phyloP scores from a whole-genome alignment of 352 stramenopile genomes.

The Globisporangium orthogonon region DNA sequence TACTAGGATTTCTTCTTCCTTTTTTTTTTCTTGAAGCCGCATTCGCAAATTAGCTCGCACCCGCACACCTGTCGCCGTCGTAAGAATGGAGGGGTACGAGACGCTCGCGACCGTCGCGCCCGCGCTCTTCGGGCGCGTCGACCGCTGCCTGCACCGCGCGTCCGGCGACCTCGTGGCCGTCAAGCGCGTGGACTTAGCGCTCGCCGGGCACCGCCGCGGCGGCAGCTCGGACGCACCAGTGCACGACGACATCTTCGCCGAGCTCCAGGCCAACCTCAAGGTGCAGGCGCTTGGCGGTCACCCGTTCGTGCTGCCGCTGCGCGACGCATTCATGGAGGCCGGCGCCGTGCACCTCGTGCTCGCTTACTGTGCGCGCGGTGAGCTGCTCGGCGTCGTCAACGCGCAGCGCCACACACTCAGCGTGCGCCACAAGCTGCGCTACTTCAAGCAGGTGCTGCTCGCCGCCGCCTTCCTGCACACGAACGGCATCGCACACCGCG shows the following conservation, averaged over 20 bases:
- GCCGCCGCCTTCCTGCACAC: conserved; percentile 69
- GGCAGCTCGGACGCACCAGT: conserved; percentile 10
- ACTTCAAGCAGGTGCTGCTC: conserved; percentile 60
- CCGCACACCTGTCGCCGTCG: background rate
- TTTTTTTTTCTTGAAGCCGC: background rate
- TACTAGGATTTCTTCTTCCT: no score
- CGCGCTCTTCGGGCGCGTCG: conserved; percentile 68
- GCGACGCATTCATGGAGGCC: conserved; percentile 59
- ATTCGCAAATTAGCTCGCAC: background rate
- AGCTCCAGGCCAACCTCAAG: conserved; percentile 63
- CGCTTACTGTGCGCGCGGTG: conserved; percentile 56
- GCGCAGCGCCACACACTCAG: conserved; percentile 24
- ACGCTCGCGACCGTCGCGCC: conserved; percentile 49
- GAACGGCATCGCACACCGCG: conserved; percentile 71
- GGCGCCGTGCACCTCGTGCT: conserved; percentile 60
- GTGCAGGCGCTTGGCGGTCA: conserved; percentile 59
- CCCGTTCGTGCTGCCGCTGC: conserved; percentile 55
- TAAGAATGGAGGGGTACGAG: conserved; percentile 35
- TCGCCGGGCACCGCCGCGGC: conserved; percentile 34
- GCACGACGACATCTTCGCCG: conserved; percentile 63
- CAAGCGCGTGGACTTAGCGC: conserved; percentile 73
- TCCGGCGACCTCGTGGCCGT: conserved; percentile 58
- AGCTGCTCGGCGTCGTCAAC: conserved; percentile 75
- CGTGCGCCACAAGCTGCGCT: conserved; percentile 27
- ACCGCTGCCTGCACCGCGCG: conserved; percentile 44